Base-by-base conservation (phyloP, 495 filamentous ascomycete species). In the Astrocystis sublimbata region DNA sequence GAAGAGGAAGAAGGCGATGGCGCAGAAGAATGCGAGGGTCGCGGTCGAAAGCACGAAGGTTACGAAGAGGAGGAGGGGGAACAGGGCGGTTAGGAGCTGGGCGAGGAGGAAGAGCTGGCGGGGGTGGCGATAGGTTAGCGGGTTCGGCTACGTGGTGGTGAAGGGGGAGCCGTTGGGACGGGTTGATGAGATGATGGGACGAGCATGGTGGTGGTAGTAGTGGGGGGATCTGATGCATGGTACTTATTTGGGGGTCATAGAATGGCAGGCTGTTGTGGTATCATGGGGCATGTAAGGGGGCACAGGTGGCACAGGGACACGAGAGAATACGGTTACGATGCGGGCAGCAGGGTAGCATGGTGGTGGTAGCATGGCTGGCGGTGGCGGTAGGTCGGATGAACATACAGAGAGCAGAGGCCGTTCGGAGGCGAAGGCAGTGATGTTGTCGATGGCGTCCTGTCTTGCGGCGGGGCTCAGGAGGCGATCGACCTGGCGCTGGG, bases 61-160 rank as follows among this genome's bases (percentile, higher is more conserved):
- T 55, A 80, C 26, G 78, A 91, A 91, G 42, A 91, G 73, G 31
- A 81, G 68, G 55, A 90, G 33, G 12, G 89, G 88, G 53, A 88
- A 62, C 46, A 81, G 75, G 8, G 83, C 83, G 42, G 88, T 75
- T 58, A 77, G 68, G 30, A 85, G 55, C 64, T 90, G 85, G 8
- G 76, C 76, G 42, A 79, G 71, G 45, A 88, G 65, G 70, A 89
- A 86, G 51, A 83, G 70, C 74, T 78, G 23, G 50, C 19, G 40
- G 10, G 4, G 46, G 35, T 7, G 30, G 6, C n/a, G 42, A 7
- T 31, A n/a, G 1, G 45, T 60, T 38, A 52, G 45, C 42, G 41
- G 26, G 26, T 38, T 12, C 10, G 6, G 35, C 45, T 49, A 19
- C 1, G 41, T n/a, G n/a, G n/a, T n/a, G n/a, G n/a, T n/a, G n/a